phyloP scores from a whole-genome alignment of 371 early-diverging fungal species.

The Polyrhizophydium stewartii region DNA sequence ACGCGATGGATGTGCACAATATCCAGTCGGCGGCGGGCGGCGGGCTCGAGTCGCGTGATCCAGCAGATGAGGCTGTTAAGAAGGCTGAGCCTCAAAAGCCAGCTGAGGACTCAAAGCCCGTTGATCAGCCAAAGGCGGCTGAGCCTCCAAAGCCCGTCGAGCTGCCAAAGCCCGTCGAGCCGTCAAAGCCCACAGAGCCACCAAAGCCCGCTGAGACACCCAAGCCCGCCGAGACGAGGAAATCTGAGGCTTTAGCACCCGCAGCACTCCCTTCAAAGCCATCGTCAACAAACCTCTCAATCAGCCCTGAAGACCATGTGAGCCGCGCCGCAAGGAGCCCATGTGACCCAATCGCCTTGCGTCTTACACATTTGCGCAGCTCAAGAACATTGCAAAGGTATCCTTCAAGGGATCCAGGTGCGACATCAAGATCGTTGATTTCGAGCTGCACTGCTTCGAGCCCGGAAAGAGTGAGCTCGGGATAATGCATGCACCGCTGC shows the following conservation, averaged over 20 bases:
- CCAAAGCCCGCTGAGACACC: neutral
- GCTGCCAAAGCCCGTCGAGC: neutral
- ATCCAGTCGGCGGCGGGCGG: too few species aligned
- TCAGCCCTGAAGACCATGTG: neutral
- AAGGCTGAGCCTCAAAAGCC: neutral
- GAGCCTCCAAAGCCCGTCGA: neutral
- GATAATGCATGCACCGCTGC: too few species aligned
- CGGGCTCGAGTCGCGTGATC: too few species aligned
- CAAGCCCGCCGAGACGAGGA: neutral
- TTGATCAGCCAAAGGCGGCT: neutral
- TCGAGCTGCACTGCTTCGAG: slow-evolving; percentile 30
- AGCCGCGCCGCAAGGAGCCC: neutral
- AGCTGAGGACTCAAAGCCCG: neutral
- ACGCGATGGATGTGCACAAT: slow-evolving; percentile 14
- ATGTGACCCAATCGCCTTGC: neutral
- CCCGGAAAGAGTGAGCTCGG: slow-evolving; percentile 34
- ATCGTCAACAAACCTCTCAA: neutral
- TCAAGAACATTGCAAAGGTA: slow-evolving; percentile 6
- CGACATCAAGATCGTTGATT: slow-evolving; percentile 28
- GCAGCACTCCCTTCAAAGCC: too few species aligned
- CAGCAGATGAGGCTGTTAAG: neutral
- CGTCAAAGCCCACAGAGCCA: neutral
- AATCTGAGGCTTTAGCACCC: neutral
- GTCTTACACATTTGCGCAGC: neutral
- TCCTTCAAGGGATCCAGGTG: slow-evolving; percentile 29